Evolutionary conservation across 805 yeast species (phyloP), one percentile per base, ranked within the genome.

Genomic region (Metschnikowia santaceciliae): DNA sequence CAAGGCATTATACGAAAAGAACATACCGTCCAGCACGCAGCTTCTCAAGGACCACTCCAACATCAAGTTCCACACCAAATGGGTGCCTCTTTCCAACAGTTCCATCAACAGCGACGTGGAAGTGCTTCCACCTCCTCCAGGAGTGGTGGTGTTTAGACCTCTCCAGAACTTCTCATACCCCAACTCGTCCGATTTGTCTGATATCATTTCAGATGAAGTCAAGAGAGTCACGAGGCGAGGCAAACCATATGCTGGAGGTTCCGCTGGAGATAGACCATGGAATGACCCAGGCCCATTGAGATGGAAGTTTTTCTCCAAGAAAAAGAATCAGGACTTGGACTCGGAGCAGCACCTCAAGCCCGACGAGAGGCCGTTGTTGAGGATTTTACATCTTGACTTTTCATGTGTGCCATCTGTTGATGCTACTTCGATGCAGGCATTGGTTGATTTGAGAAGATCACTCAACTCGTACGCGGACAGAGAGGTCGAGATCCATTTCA

Each of bases 401-500:
- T 80, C 90, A 2, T 79, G 84, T 53, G 91, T 88, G 35, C 77
- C 90, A 1, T 84, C 82, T 42, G 74, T 84, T 37, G 97, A 91
- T 66, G 77, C 88, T 7, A 88, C 97, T 0, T 85, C 91, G 14
- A 72, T 90, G 34, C 96, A 89, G 68, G 76, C 85, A 2, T 73
- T 91, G 50, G 81, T 84, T 46, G 97, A 91, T 65, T 73, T 88
- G 60, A 78, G 86, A 56, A 84, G 83, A 59, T 83, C 90, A 14
- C 67, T 90, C 44, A 82, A 83, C 67, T 77, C 73, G 50, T 88
- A 87, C 61, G 86, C 94, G 15, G 91, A 88, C 63, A 75, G 86
- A 51, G 90, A 86, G 58, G 91, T 90, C 52, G 97, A 91, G 68
- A 84, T 85, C 71, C 97, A 91, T 69, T 90, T 91, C 66, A 81